Conservation (phyloP, 257 asterid genomes). For the Solanum appendiculatum region DNA sequence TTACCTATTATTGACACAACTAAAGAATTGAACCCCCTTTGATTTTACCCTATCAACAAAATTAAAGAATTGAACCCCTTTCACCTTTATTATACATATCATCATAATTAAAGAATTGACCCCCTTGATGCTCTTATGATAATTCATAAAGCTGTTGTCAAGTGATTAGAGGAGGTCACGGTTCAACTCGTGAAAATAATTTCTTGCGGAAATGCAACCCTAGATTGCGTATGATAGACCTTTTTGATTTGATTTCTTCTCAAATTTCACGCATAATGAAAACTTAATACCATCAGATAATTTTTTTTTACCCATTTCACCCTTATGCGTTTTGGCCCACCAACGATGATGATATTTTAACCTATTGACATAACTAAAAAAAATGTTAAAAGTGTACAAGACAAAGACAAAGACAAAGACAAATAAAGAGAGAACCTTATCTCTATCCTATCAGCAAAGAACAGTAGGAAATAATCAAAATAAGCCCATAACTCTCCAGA, state of each 20-base stretch:
- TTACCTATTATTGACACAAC: background rate
- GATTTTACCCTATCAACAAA: background rate
- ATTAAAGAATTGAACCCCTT: background rate
- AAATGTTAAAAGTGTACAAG: background rate
- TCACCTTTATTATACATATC: background rate
- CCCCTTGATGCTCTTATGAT: accelerated
- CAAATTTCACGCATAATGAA: too few species aligned
- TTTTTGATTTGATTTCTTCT: too few species aligned
- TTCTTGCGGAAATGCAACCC: accelerated
- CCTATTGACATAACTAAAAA: background rate
- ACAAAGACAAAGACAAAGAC: background rate
- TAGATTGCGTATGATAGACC: too few species aligned
- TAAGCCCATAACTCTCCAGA: background rate
- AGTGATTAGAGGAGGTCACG: accelerated
- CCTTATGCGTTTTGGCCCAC: background rate
- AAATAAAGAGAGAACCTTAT: background rate
- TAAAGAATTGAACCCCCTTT: background rate
- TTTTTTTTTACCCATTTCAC: background rate
- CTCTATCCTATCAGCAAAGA: background rate
- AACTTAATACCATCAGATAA: too few species aligned
- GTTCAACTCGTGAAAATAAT: accelerated
- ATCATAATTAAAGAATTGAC: background rate
- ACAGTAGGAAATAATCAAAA: background rate
- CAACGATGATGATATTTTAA: background rate
- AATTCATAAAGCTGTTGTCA: too few species aligned